Evolutionary conservation across 352 stramenopile genomes (phyloP).

Genomic region (Thraustotheca clavata): DNA sequence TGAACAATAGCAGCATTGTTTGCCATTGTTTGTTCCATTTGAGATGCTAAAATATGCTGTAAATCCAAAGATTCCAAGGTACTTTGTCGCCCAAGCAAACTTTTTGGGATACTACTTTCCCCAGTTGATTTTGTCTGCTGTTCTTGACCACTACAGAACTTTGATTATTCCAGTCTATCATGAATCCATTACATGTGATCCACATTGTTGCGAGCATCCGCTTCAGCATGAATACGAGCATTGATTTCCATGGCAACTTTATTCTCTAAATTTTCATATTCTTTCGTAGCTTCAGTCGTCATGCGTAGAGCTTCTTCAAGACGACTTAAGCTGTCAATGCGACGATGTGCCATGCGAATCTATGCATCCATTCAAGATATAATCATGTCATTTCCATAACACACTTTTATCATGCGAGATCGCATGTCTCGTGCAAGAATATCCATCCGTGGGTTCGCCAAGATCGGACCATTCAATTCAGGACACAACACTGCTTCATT

Average conservation of each 20-base stretch:
- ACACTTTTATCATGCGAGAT: constrained; percentile 4
- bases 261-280: neutral
- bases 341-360: constrained; percentile 13
- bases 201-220: constrained; percentile 17
- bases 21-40: neutral
- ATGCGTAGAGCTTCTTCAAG: constrained; percentile 13
- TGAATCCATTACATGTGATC: neutral
- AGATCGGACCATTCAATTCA: constrained; percentile 11
- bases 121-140: too few species aligned
- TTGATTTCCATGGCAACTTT: neutral
- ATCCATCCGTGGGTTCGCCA: constrained; percentile 7
- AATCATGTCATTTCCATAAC: neutral
- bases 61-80: neutral
- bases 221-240: constrained; percentile 2
- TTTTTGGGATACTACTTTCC: constrained; percentile 6
- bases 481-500: neutral
- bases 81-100: neutral
- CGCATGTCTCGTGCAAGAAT: constrained; percentile 7
- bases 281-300: neutral
- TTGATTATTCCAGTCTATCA: too few species aligned
- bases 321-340: neutral
- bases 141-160: too few species aligned
- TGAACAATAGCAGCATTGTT: neutral
- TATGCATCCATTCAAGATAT: neutral
- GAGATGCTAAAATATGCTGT: constrained; percentile 4